Evolutionary conservation across 805 yeast genomes (phyloP), one percentile per base, ranked within the genome.

Genomic region (Candida railenensis): DNA sequence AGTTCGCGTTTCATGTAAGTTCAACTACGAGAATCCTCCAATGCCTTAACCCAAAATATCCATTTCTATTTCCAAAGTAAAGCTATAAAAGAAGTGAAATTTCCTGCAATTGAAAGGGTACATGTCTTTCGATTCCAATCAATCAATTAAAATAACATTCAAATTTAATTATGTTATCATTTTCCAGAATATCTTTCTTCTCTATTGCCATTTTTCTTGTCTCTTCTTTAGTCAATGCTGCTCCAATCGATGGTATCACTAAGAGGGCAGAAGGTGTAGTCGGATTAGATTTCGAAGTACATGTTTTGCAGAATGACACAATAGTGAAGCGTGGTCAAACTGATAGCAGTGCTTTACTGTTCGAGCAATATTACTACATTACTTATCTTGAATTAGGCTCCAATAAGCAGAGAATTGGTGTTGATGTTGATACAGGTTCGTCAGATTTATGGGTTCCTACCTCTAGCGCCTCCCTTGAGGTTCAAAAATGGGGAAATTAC

Each of bases 291-390:
- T 40, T 40, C 15, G 42, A 40, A 4, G 22, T 28, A 7, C 36
- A 16, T 28, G 37, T 11, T 3, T 22, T 18, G 9, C 12, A n/a
- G 3, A 40, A 40, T 28, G 34, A 15, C 3, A 40, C 43, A 3
- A 4, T 40, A 4, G 16, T 21, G 4, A 37, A 37, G 40, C 25
- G 40, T 19, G 40, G 32, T 22, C 22, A 19, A 4, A 4, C 43
- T 30, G 22, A 28, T 16, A 12, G 16, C 34, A 22, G 25, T 8
- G 34, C 43, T 3, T 20, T 40, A 12, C n/a, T 32, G 3, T 14
- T 30, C 12, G 25, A 40, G 21, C 58, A 8, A 48, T 58, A 40
- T 52, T 59, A 50, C 59, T 59, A 40, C 25, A 28, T 40, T 77
- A 80, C 43, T 14, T 40, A 40, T 18, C 21, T 40, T 11, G 15